These are phyloP conservation scores for Metroxylon sagu DNA, from an alignment of 176 grass and related monocot genomes.

Conservation along the genomic window DNA sequence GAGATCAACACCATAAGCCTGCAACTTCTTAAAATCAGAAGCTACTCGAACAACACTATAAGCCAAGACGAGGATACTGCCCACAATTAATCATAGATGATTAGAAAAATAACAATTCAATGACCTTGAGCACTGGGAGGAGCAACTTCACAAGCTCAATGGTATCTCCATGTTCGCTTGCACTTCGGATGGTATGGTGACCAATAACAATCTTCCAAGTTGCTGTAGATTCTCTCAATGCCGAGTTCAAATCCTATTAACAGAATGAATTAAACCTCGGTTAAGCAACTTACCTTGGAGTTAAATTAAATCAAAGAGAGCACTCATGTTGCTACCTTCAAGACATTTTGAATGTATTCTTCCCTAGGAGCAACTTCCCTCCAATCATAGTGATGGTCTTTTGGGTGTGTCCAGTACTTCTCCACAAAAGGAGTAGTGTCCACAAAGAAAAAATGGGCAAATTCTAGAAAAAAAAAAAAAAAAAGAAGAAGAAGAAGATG, in stretches of 20 bases:
- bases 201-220: conserved; percentile 17
- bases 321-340: neutral
- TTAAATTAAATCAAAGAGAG: neutral
- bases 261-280: neutral
- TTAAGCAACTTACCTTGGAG: neutral
- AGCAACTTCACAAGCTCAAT: neutral
- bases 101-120: neutral
- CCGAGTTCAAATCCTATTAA: conserved; percentile 4
- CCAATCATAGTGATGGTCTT: conserved; percentile 13
- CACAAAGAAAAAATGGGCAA: conserved; percentile 18
- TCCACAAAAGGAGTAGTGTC: conserved; percentile 11
- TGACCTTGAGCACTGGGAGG: conserved; percentile 11
- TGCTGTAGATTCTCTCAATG: conserved; percentile 8
- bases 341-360: conserved; percentile 1
- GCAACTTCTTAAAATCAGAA: neutral
- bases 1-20: neutral
- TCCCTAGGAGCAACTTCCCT: conserved; percentile 7
- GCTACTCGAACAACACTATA: neutral
- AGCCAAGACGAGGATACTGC: neutral
- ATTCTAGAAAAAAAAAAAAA: neutral
- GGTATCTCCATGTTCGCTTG: conserved; percentile 11
- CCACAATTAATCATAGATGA: neutral
- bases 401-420: conserved; percentile 4
- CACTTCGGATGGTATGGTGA: conserved; percentile 12
- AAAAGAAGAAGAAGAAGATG: neutral